Evolutionary conservation across 169 alveolate species (phyloP).

Genomic region (Theileria parva): DNA sequence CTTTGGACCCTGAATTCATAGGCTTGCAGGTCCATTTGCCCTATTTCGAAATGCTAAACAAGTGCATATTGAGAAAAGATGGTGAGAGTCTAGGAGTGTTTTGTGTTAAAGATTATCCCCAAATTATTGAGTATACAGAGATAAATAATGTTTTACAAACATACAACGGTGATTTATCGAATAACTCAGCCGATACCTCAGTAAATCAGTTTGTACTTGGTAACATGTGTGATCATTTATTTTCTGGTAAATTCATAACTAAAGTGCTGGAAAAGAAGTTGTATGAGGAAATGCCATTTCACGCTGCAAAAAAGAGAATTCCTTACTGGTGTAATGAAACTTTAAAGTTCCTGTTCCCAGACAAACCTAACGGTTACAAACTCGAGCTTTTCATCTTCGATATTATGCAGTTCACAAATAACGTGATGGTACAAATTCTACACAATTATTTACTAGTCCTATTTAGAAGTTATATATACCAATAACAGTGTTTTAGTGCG

Average conservation of each 20-base stretch:
- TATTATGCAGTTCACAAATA: constrained; percentile 65
- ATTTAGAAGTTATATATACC: neutral
- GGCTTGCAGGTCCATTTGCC: constrained; percentile 39
- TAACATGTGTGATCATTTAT: constrained; percentile 75
- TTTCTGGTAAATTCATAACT: constrained; percentile 60
- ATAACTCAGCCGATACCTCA: constrained; percentile 10
- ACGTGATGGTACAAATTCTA: constrained; percentile 19
- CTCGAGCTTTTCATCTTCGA: constrained; percentile 77
- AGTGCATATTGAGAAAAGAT: constrained; percentile 39
- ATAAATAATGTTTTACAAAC: constrained; percentile 11
- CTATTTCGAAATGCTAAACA: constrained; percentile 47
- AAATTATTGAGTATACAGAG: constrained; percentile 60
- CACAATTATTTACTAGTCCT: neutral
- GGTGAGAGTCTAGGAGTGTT: constrained; percentile 54
- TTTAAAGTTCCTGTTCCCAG: constrained; percentile 9
- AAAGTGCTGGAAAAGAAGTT: constrained; percentile 54
- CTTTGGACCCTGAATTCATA: constrained; percentile 57
- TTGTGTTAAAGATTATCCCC: constrained; percentile 32
- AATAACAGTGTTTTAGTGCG: constrained; percentile 10
- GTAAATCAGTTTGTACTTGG: constrained; percentile 36
- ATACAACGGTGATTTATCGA: neutral
- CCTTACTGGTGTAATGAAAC: constrained; percentile 1
- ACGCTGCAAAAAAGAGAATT: constrained; percentile 56
- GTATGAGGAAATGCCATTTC: constrained; percentile 63
- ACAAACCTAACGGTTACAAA: constrained; percentile 54